Base-by-base conservation (phyloP, 331 rosid genomes). In the Spiraea crenata region DNA sequence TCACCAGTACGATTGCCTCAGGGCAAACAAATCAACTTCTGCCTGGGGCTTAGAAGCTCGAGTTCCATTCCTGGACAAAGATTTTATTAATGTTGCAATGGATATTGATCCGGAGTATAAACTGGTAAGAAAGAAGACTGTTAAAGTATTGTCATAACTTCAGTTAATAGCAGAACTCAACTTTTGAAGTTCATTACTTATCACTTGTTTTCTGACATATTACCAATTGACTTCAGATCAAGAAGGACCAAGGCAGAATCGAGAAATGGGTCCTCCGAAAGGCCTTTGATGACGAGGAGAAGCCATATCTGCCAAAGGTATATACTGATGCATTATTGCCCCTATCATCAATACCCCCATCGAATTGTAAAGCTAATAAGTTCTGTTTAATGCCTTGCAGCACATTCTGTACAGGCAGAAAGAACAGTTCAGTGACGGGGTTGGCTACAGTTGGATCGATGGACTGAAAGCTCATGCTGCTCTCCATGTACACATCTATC, bases 351-450 rank as follows among this genome's bases (percentile, higher is more conserved):
- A 17, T 34, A 19, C 44, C 39, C 39, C 20, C 7, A 34, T 4
- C 41, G 49, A 4, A 37, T 25, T 45, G 14, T 52, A 61, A 51
- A 61, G 60, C 83, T 81, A 70, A 82, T 75, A 67, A 78, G 16
- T 58, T 57, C 25, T 45, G 38, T 66, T 76, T 52, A 4, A 65
- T 80, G 34, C 74, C 57, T 72, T 73, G 90, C 88, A 95, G 98
- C 92, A 89, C 81, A 92, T 95, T 75, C 74, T 95, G 69, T 89
- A 89, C 38, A 87, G 99, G 73, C 99, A 91, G 78, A 95, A 95
- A 66, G 99, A 95, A 62, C 99, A 95, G 65, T 95, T 95, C 80
- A 95, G 98, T 72, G 98, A 95, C 65, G 98, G 99, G n/a, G 99
- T 95, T 17, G 99, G 99, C 58, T 95, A 95, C 46, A 84, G 96